Conservation (phyloP, 106 monocot species). For the Chionographis japonica region DNA sequence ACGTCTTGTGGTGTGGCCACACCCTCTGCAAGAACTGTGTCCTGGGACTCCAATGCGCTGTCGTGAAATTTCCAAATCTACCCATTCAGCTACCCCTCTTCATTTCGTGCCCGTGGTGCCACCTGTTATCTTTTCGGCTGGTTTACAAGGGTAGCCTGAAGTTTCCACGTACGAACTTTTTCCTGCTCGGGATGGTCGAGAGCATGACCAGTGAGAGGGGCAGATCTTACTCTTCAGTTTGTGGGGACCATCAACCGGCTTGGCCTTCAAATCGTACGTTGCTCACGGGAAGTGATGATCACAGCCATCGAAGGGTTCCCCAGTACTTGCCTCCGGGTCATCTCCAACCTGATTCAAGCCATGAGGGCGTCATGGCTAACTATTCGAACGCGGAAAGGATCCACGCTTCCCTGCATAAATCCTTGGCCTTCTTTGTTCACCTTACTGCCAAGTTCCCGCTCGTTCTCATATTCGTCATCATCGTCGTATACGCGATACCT, state of each 20-base stretch:
- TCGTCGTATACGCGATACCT: constrained; percentile 44
- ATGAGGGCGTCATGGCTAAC: constrained; percentile 5
- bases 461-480: constrained; percentile 40
- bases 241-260: constrained; percentile 4
- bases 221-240: constrained; percentile 4
- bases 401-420: constrained; percentile 31
- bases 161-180: constrained; percentile 27
- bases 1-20: constrained; percentile 37
- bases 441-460: constrained; percentile 47
- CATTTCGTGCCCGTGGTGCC: constrained; percentile 34
- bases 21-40: constrained; percentile 35
- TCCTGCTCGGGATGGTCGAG: constrained; percentile 39
- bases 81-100: constrained; percentile 27
- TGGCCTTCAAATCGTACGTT: constrained; percentile 14
- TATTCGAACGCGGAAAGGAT: constrained; percentile 28
- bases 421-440: constrained; percentile 31
- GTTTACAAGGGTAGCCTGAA: constrained; percentile 31
- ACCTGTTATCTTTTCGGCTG: constrained; percentile 24
- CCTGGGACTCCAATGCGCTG: constrained; percentile 26
- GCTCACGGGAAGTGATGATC: neutral
- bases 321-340: constrained; percentile 5
- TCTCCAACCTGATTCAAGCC: neutral
- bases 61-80: constrained; percentile 24
- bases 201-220: constrained; percentile 27
- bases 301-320: constrained; percentile 13